phyloP scores from a whole-genome alignment of 2,329 filamentous ascomycete genomes.

The Byssothecium circinans region DNA sequence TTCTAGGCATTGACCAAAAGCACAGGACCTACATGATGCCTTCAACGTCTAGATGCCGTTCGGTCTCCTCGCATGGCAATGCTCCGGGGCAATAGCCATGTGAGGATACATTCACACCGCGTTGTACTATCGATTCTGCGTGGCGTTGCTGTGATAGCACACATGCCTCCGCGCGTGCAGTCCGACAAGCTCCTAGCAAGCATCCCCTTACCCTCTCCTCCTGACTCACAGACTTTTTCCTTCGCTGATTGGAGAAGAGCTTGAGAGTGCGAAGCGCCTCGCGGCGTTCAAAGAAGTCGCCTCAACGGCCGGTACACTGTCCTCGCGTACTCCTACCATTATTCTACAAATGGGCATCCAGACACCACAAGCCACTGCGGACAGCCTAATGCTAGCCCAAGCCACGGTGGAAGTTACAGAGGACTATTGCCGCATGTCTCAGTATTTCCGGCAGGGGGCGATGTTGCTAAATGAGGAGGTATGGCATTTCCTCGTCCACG shows the following conservation, averaged over 20 bases:
- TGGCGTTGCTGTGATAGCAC: slow-evolving; percentile 1
- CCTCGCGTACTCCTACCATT: not conserved
- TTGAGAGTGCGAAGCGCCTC: not conserved
- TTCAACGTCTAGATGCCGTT: not conserved
- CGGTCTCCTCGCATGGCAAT: not conserved
- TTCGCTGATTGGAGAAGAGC: not conserved
- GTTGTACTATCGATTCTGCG: slow-evolving; percentile 7
- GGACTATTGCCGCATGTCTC: not conserved
- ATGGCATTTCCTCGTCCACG: not conserved
- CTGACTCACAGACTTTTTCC: not conserved
- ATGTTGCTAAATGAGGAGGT: not conserved
- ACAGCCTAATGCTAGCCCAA: not conserved
- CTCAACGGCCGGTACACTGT: not conserved
- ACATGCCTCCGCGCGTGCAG: not conserved
- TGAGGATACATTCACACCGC: slow-evolving; percentile 3
- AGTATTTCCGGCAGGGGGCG: not conserved
- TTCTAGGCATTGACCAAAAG: not conserved
- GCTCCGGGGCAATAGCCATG: not conserved
- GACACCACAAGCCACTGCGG: slow-evolving; percentile 3
- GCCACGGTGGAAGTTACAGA: not conserved
- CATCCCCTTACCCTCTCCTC: not conserved
- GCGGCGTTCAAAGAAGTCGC: not conserved
- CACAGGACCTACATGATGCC: not conserved
- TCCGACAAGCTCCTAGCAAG: not conserved
- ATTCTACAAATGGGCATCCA: not conserved